phyloP scores from a whole-genome alignment of 2,329 filamentous ascomycete species.

The Teratosphaeria gauchensis region DNA sequence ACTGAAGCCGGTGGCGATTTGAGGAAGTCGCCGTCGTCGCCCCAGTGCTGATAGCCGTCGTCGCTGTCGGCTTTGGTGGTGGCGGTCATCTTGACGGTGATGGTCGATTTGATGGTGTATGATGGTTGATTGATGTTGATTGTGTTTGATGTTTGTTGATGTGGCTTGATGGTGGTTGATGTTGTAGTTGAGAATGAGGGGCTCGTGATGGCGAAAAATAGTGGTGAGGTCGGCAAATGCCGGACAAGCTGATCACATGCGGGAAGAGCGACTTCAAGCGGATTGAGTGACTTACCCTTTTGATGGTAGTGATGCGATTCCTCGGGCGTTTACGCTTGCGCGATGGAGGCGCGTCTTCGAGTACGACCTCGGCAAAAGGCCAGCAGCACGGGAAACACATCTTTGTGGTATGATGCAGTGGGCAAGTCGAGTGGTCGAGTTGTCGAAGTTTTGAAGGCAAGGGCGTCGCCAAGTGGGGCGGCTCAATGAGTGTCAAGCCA shows the following conservation, averaged over 20 bases:
- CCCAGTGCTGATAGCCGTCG: constrained; percentile 24
- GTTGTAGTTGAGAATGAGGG: not conserved
- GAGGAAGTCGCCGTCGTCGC: constrained; percentile 13
- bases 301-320: not conserved
- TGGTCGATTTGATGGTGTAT: not conserved
- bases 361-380: constrained; percentile 21
- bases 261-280: not conserved
- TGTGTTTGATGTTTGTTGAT: not conserved
- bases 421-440: not conserved
- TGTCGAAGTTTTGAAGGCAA: not conserved
- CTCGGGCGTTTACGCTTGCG: constrained; percentile 3
- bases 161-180: not conserved
- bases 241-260: not conserved
- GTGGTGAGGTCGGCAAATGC: not conserved
- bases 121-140: too few species aligned
- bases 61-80: constrained; percentile 4
- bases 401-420: not conserved
- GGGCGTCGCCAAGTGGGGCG: too few species aligned
- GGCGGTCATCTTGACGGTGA: constrained; percentile 1
- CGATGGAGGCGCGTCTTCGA: constrained; percentile 16
- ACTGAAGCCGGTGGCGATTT: constrained; percentile 6
- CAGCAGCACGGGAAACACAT: constrained; percentile 15
- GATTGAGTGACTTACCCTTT: constrained; percentile 1
- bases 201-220: not conserved
- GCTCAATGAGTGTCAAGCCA: too few species aligned